phyloP scores from a whole-genome alignment of 345 rosid genomes.

The Populus simonii region DNA sequence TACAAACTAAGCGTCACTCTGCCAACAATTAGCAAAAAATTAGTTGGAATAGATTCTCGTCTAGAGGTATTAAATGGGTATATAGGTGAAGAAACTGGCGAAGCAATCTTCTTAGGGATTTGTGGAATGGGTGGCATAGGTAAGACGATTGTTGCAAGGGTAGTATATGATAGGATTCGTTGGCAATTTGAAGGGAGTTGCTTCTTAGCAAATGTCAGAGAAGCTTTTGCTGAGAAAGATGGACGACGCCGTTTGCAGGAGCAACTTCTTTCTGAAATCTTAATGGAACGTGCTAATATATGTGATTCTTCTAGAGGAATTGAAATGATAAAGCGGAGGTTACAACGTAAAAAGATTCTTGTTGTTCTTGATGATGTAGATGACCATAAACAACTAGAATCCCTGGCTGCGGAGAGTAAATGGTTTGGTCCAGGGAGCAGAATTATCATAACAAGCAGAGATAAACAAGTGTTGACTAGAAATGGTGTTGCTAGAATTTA shows the following conservation, averaged over 20 bases:
- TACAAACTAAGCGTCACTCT: too few relatives aligned
- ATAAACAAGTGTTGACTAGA: too few relatives aligned
- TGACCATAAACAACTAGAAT: not conserved
- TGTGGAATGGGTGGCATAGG: conserved; percentile 12
- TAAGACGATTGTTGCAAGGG: conserved; percentile 5
- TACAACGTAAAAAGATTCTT: not conserved
- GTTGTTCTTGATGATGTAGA: conserved; percentile 19
- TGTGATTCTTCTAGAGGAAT: not conserved
- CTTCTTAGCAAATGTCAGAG: conserved; percentile 14
- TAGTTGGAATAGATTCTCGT: too few relatives aligned
- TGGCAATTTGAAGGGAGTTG: not conserved
- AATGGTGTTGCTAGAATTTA: not conserved
- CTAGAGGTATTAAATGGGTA: too few relatives aligned
- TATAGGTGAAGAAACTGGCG: too few relatives aligned
- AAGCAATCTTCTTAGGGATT: too few relatives aligned
- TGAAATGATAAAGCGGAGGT: not conserved
- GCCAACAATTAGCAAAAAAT: too few relatives aligned
- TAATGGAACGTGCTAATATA: not conserved
- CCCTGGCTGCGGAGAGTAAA: not conserved
- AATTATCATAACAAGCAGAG: too few relatives aligned
- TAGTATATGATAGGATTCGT: not conserved
- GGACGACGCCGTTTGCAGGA: not conserved
- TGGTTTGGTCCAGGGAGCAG: conserved; percentile 16
- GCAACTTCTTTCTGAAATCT: conserved; percentile 9
- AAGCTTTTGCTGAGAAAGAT: not conserved